Conservation (phyloP, 768 basidiomycete genomes). For the Auricularia cornea region DNA sequence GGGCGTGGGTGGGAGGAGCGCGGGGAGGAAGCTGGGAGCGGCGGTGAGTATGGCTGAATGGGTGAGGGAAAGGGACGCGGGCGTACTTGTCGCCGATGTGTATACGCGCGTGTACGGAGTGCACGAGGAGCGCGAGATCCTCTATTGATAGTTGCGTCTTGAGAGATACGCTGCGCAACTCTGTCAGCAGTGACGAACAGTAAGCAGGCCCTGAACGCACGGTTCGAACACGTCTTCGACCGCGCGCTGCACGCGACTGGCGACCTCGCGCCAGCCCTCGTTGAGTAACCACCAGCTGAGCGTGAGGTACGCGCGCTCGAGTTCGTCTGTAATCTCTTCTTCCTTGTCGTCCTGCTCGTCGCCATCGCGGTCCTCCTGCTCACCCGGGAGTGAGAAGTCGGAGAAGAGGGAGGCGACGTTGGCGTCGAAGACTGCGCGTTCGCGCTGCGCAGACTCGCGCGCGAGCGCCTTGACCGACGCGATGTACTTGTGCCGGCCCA, state of each 20-base stretch:
- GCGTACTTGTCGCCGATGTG: not conserved
- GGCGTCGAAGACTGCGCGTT: not conserved
- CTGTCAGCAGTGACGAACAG: slow-evolving; percentile 20
- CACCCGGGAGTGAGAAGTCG: not conserved
- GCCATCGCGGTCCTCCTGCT: slow-evolving; percentile 19
- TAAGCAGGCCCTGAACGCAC: slow-evolving; percentile 11
- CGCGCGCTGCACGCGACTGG: slow-evolving; percentile 57
- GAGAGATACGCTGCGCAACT: not conserved
- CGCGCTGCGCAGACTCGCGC: slow-evolving; percentile 15
- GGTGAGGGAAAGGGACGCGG: slow-evolving; percentile 3
- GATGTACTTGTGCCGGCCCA: slow-evolving; percentile 77
- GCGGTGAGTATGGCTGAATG: not conserved
- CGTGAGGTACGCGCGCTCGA: slow-evolving; percentile 73
- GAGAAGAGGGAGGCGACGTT: not conserved
- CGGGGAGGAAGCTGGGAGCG: slow-evolving; percentile 52
- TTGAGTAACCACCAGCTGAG: slow-evolving; percentile 91
- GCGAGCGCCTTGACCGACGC: slow-evolving; percentile 54
- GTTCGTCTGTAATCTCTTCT: slow-evolving; percentile 48
- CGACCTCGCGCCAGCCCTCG: slow-evolving; percentile 84
- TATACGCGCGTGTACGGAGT: not conserved
- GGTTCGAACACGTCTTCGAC: slow-evolving; percentile 75
- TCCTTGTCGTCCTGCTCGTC: slow-evolving; percentile 23
- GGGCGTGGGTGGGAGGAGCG: slow-evolving; percentile 66
- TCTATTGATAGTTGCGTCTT: not conserved
- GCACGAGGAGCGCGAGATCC: not conserved